These are phyloP conservation scores for Fusarium brachygibbosum DNA, from an alignment of 2,329 filamentous ascomycete species.

Conservation along the genomic window DNA sequence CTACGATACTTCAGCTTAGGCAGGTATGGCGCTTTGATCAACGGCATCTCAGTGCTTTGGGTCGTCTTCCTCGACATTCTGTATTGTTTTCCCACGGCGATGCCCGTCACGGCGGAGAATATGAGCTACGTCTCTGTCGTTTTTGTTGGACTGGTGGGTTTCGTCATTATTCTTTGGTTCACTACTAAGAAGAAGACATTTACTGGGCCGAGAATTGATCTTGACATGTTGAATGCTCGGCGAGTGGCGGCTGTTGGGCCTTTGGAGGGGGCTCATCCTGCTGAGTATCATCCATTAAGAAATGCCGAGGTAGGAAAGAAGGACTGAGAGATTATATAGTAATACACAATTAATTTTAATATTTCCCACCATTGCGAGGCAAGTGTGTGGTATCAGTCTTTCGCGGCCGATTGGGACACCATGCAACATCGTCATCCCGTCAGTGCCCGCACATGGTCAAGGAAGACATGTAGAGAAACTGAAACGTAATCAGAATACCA, in stretches of 20 bases:
- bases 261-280: constrained; percentile 4
- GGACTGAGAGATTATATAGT: no score
- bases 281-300: constrained; percentile 6
- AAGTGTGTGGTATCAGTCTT: no score
- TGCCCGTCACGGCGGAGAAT: constrained; percentile 40
- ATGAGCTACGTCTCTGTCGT: constrained; percentile 47
- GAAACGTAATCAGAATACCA: no score
- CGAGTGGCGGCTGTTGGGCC: constrained; percentile 26
- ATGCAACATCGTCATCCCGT: neutral
- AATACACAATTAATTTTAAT: no score
- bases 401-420: no score
- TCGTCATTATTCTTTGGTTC: constrained; percentile 41
- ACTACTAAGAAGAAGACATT: constrained; percentile 36
- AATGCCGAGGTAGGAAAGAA: constrained; percentile 2
- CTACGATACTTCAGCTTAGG: constrained; percentile 46
- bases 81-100: constrained; percentile 39
- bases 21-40: constrained; percentile 42
- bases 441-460: neutral
- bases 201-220: constrained; percentile 41
- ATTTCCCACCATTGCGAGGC: no score
- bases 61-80: constrained; percentile 39
- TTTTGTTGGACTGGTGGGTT: constrained; percentile 28
- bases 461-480: neutral
- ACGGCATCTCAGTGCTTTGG: constrained; percentile 40
- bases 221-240: constrained; percentile 31